Evolutionary conservation across 768 basidiomycete species (phyloP), one percentile per base, ranked within the genome.

Genomic region (Lyophyllum decastes): DNA sequence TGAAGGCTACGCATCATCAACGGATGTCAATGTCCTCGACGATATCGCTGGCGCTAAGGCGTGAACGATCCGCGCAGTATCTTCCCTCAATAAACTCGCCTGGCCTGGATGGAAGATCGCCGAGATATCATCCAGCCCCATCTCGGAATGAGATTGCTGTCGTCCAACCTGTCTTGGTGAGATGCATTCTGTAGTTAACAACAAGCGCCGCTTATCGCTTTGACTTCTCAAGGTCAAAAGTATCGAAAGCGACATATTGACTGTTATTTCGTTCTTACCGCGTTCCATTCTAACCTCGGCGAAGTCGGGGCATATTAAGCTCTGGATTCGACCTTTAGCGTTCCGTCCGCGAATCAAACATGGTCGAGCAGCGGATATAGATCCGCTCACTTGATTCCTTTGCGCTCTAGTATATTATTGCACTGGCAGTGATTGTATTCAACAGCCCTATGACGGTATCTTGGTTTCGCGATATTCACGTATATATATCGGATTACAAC

Each of bases 131-230:
- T 64, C 85, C 92, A 24, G 92, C 96, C 2, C 95, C 95, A 2
- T 91, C 93, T 2, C 80, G 94, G 22, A 94, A 90, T 61, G 95
- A 97, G 63, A 87, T 96, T 10, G 89, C 94, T 5, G 83, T 91
- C 25, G 86, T 97, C 2, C 95, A 96, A 66, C 94, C 95, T 22
- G 93, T 96, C 38, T 73, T 96, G 61, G 93, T 94, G 65, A 64
- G 83, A 78, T 21, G 6, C 41, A 17, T 52, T 16, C 6, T 8
- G 14, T 25, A 38, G n/a, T 44, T 47, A 1, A 34, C 33, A n/a
- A 10, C 49, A 4, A 11, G 26, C 34, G 47, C n/a, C n/a, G n/a
- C 46, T 34, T 7, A 46, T 35, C 63, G 24, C 60, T 46, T 34
- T 35, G 17, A 48, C 43, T 47, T 24, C 9, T 44, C n/a, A 65